Evolutionary conservation across 78 protist genomes (phyloP).

Genomic region (Guillardia theta): DNA sequence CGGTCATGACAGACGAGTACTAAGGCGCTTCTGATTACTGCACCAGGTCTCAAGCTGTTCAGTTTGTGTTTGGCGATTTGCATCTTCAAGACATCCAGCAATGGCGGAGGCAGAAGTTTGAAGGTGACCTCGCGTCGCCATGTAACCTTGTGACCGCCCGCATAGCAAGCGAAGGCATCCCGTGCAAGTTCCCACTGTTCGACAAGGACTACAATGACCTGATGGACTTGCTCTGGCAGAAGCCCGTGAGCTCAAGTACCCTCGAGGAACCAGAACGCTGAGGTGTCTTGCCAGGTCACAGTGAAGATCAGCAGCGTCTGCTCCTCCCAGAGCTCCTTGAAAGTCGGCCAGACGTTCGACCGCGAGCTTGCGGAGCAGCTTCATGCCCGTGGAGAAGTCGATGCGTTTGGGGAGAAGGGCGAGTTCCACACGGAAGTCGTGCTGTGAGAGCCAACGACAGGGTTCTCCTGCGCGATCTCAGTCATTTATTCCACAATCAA

Average conservation of each 20-base stretch:
- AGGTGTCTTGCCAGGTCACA: background rate
- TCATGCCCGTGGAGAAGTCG: background rate
- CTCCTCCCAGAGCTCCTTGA: background rate
- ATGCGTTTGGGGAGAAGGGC: background rate
- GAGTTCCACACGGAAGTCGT: background rate
- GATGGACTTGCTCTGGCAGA: background rate
- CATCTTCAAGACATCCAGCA: background rate
- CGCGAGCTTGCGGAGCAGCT: background rate
- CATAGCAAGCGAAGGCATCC: no score
- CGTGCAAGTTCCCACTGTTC: background rate
- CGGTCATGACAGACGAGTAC: background rate
- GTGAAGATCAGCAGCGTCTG: background rate
- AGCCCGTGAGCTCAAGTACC: background rate
- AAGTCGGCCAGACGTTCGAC: background rate
- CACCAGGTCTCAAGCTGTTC: background rate
- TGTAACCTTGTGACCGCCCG: no score
- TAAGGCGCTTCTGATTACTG: background rate
- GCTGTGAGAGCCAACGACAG: no score
- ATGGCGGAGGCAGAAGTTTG: background rate
- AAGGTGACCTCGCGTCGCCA: no score
- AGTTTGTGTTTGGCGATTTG: background rate
- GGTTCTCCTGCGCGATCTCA: no score
- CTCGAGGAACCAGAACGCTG: background rate
- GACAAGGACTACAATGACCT: background rate
- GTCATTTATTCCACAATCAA: no score